Percentiles rank a stretch among this genome's conserved stretches.
Evolutionary conservation across 2,329 filamentous ascomycete genomes (phyloP).

Genomic region (Hypoxylon sp.): DNA sequence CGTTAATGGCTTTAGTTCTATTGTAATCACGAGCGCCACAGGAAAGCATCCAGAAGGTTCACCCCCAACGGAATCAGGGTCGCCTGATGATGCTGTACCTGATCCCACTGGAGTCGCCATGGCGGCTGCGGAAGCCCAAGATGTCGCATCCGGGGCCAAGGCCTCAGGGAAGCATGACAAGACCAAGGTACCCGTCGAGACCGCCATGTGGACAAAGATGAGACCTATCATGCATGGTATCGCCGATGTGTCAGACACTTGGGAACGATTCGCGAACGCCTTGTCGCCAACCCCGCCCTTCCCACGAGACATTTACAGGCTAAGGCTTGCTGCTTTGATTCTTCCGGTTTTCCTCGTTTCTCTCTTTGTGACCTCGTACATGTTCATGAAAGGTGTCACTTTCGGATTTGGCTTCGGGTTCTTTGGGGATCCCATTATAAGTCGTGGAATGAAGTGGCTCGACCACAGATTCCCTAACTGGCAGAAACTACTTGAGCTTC

Average conservation of each 20-base stretch:
- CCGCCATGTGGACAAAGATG: constrained; percentile 83
- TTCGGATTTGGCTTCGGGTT: constrained; percentile 81
- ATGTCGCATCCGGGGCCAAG: constrained; percentile 63
- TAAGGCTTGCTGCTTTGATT: constrained; percentile 69
- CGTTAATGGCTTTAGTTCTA: constrained; percentile 78
- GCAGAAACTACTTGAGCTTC: constrained; percentile 80
- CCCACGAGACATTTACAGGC: constrained; percentile 65
- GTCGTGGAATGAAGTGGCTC: constrained; percentile 70
- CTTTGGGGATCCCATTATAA: constrained; percentile 84
- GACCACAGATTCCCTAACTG: constrained; percentile 77
- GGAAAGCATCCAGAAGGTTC: constrained; percentile 82
- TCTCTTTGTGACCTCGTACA: constrained; percentile 69
- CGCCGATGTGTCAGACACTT: constrained; percentile 65
- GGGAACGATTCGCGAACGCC: constrained; percentile 60
- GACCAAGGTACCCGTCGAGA: constrained; percentile 83
- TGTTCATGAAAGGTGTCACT: constrained; percentile 74
- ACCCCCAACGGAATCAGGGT: constrained; percentile 58
- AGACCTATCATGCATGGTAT: constrained; percentile 77
- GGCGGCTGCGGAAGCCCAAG: constrained; percentile 59
- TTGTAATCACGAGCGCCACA: constrained; percentile 81
- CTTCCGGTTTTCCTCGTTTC: constrained; percentile 67
- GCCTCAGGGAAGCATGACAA: constrained; percentile 74
- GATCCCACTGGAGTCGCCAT: constrained; percentile 58
- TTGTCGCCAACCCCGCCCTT: constrained; percentile 77
- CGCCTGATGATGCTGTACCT: constrained; percentile 50